Evolutionary conservation across 805 yeast genomes (phyloP).

Genomic region (Lachancea thermotolerans): DNA sequence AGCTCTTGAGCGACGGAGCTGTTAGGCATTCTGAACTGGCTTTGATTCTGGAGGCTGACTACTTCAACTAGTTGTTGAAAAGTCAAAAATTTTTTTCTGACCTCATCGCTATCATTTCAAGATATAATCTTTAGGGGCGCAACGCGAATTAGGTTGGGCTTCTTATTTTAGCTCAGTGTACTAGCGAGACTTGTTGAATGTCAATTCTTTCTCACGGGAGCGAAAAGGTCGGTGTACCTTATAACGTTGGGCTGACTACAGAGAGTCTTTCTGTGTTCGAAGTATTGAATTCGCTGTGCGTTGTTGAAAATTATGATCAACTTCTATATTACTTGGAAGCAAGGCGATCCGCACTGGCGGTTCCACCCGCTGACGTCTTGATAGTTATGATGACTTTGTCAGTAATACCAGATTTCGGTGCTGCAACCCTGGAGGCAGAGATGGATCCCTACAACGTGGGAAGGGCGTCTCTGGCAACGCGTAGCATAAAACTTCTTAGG

Average conservation of each 20-base stretch:
- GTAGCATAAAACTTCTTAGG: constrained; percentile 31
- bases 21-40: constrained; percentile 20
- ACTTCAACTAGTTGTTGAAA: background rate
- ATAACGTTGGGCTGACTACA: constrained; percentile 23
- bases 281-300: constrained; percentile 23
- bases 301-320: constrained; percentile 33
- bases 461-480: constrained; percentile 25
- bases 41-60: background rate
- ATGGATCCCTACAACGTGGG: constrained; percentile 26
- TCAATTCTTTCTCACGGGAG: too few relatives aligned
- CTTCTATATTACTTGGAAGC: constrained; percentile 33
- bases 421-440: constrained; percentile 18
- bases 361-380: constrained; percentile 33
- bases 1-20: constrained; percentile 38
- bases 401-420: constrained; percentile 29
- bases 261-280: constrained; percentile 21
- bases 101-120: background rate
- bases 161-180: too few relatives aligned
- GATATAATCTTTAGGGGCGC: too few relatives aligned
- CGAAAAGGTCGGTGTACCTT: constrained; percentile 11
- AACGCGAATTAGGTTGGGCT: too few relatives aligned
- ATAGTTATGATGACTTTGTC: constrained; percentile 34
- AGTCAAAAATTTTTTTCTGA: constrained; percentile 1
- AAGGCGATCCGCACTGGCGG: constrained; percentile 7
- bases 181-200: too few relatives aligned